These are phyloP conservation scores for Aegilops longissima DNA, from an alignment of 176 grass and related monocot genomes.

Conservation along the genomic window DNA sequence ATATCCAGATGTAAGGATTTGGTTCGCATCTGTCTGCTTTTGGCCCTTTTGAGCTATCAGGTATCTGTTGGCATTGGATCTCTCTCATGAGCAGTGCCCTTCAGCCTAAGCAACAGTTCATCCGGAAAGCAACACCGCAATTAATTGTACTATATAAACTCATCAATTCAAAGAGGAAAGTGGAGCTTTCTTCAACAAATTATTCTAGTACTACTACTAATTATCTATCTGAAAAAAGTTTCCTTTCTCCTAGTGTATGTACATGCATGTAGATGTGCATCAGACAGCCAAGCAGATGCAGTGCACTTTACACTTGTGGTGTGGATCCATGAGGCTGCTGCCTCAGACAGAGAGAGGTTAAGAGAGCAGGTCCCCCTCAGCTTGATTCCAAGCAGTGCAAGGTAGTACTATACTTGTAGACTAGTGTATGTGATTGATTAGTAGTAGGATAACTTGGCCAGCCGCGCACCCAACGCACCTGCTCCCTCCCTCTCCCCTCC, in stretches of 20 bases:
- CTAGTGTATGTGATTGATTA: neutral
- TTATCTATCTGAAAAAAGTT: neutral
- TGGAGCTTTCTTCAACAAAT: neutral
- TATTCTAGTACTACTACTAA: neutral
- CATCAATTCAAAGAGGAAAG: neutral
- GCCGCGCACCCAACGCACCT: neutral
- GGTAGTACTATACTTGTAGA: neutral
- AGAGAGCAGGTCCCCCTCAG: neutral
- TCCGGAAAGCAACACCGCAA: neutral
- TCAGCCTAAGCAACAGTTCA: neutral
- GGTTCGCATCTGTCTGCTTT: neutral
- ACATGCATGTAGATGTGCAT: neutral
- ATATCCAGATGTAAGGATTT: neutral
- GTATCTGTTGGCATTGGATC: neutral
- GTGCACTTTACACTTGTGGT: neutral
- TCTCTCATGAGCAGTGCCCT: neutral
- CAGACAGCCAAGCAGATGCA: neutral
- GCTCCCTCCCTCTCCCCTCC: neutral
- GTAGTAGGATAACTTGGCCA: neutral
- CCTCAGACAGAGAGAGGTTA: neutral
- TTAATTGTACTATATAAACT: neutral
- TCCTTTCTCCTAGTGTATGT: neutral
- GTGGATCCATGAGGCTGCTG: neutral
- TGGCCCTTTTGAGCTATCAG: neutral
- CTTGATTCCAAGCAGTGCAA: slow-evolving; percentile 5